A percentile compares a stretch with the other conserved stretches of the same genome.
Conservation (phyloP, 2,329 filamentous ascomycete genomes). For the Grosmannia penicillata region DNA sequence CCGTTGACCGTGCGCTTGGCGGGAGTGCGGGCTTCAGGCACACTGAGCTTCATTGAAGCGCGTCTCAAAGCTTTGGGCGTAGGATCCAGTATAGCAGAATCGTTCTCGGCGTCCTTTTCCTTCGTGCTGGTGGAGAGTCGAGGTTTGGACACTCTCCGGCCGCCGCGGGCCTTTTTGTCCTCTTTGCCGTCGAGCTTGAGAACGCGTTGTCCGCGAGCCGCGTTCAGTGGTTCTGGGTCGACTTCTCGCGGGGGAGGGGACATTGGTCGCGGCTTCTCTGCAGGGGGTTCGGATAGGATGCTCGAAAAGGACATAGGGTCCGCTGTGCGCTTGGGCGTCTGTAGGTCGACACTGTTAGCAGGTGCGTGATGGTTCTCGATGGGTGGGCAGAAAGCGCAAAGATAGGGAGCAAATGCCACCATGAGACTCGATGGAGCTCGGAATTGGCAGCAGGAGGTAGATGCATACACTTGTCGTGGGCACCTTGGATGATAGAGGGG, state of each 20-base stretch:
- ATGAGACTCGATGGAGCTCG: too few relatives aligned
- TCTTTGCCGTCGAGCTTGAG: constrained; percentile 14
- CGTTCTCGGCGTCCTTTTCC: constrained; percentile 35
- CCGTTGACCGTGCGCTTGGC: constrained; percentile 48
- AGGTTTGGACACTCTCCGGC: constrained; percentile 7
- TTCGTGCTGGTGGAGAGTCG: constrained; percentile 13
- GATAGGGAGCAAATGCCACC: too few relatives aligned
- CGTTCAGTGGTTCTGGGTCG: constrained; percentile 4
- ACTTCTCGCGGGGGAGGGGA: constrained; percentile 18
- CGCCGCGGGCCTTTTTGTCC: constrained; percentile 7
- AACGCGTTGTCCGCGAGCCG: constrained; percentile 4
- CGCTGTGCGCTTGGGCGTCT: constrained; percentile 60
- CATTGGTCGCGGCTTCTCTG: constrained; percentile 34
- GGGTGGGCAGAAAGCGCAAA: not conserved
- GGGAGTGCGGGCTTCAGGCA: constrained; percentile 26
- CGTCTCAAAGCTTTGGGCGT: constrained; percentile 33
- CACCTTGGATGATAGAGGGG: constrained; percentile 25
- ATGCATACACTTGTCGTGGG: constrained; percentile 23
- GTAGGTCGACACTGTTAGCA: constrained; percentile 8
- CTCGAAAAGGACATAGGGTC: constrained; percentile 95
- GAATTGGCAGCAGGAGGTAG: constrained; percentile 1
- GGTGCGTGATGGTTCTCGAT: constrained; percentile 1
- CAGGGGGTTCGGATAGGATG: constrained; percentile 65
- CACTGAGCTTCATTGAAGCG: constrained; percentile 30
- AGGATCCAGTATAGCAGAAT: constrained; percentile 9